Base-by-base conservation (phyloP, 768 basidiomycete genomes). In the Lepiota venenata region DNA sequence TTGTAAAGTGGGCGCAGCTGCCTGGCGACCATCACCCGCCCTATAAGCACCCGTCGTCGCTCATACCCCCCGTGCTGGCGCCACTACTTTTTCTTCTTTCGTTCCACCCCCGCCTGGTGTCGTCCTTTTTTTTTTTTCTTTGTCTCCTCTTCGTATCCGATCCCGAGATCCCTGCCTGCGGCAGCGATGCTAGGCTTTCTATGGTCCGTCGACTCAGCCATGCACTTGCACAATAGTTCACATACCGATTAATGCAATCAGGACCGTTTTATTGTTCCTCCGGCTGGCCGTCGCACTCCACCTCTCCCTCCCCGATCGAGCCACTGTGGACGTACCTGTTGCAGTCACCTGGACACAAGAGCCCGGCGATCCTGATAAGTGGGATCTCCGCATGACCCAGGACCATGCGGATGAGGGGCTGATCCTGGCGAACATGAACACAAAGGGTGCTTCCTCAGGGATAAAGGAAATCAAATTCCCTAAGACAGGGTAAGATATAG, bases 1-100 rank as follows among this genome's bases (percentile, higher is more conserved):
- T 18, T 32, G 29, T 16, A 47, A 10, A 18, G 0, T 35, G 18
- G 18, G 20, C n/a, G 25, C 27, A 29, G 25, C 25, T 32, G 14
- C 40, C n/a, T 51, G 50, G 35, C 50, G 27, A 51, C 50, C 50
- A 51, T 51, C 50, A 51, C 16, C 12, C 6, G n/a, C 5, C 9
- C 39, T 51, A 51, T 43, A 51, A 50, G 16, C 39, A 43, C 25
- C 1, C 48, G 25, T n/a, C 36, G 5, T 51, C 16, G 15, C 9
- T 29, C 16, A 10, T 9, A 10, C 18, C n/a, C 27, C 29, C 18
- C 25, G 25, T 51, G 50, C 50, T 36, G 16, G 16, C 40, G 50
- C 41, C 50, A 42, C 16, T 16, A 35, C 27, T 32, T 32, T 47
- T 22, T 22, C 25, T 21, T 22, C 10, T 40, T 25, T 36, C 18